These are phyloP conservation scores for Candida succiphila DNA, from an alignment of 805 yeast species.

Conservation along the genomic window DNA sequence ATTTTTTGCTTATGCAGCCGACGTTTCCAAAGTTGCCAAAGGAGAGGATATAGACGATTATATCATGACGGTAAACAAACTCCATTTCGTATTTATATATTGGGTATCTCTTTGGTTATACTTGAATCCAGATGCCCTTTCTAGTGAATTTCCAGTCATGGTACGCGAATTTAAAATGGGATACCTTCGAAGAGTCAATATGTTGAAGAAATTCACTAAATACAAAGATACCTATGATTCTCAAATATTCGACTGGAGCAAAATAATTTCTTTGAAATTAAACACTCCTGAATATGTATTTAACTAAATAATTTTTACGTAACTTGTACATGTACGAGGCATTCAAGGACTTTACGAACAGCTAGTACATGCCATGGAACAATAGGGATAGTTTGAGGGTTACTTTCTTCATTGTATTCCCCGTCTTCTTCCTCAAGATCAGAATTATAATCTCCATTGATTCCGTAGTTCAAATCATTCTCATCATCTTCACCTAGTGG, in stretches of 20 bases:
- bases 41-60: too few relatives aligned
- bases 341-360: slow-evolving; percentile 51
- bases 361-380: slow-evolving; percentile 71
- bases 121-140: background rate
- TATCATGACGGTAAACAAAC: too few relatives aligned
- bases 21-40: background rate
- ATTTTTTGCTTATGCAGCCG: background rate
- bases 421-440: slow-evolving; percentile 10
- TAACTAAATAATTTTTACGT: too few relatives aligned
- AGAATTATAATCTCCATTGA: background rate
- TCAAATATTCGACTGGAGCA: too few relatives aligned
- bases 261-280: too few relatives aligned
- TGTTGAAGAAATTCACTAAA: background rate
- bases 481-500: too few relatives aligned
- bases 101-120: too few relatives aligned
- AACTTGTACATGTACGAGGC: slow-evolving; percentile 49
- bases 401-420: slow-evolving; percentile 5
- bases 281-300: too few relatives aligned
- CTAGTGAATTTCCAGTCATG: background rate
- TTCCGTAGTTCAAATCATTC: too few relatives aligned
- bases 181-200: background rate
- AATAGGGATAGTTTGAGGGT: slow-evolving; percentile 23
- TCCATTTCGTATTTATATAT: too few relatives aligned
- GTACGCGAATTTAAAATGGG: background rate
- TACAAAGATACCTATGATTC: too few relatives aligned